Conservation (phyloP, 768 basidiomycete genomes). For the Mycena galericulata region DNA sequence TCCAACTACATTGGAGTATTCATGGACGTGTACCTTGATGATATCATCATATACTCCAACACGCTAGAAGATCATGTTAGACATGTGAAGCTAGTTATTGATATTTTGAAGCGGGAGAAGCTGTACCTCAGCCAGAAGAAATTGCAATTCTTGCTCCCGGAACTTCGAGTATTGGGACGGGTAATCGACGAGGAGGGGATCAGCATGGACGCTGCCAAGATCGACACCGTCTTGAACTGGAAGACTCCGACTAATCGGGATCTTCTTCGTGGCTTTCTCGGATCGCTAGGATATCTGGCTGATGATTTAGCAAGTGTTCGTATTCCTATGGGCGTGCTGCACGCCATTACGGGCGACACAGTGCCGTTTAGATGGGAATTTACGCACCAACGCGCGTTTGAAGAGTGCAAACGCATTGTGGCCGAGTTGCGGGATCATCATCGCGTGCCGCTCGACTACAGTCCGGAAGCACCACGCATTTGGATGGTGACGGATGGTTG, state of each 20-base stretch:
- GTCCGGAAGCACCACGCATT: constrained; percentile 14
- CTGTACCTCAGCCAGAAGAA: constrained; percentile 51
- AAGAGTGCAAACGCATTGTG: background rate
- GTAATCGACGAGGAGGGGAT: constrained; percentile 52
- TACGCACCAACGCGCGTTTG: background rate
- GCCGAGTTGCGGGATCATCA: background rate
- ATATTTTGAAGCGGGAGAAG: constrained; percentile 45
- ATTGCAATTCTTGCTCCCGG: constrained; percentile 41
- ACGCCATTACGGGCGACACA: background rate
- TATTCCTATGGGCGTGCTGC: background rate
- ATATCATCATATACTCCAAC: constrained; percentile 56
- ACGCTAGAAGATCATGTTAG: constrained; percentile 47
- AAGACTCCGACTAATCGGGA: constrained; percentile 37
- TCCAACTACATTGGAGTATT: constrained; percentile 46
- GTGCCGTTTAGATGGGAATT: background rate
- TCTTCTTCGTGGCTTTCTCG: background rate
- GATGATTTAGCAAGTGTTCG: background rate
- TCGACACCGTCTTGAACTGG: constrained; percentile 49
- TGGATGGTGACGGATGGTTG: constrained; percentile 35
- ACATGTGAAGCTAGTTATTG: constrained; percentile 45
- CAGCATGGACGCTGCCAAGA: constrained; percentile 56
- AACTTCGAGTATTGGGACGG: constrained; percentile 47
- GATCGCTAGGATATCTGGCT: background rate
- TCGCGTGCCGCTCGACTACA: constrained; percentile 41
- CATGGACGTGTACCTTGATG: constrained; percentile 45